These are phyloP conservation scores for Quillaja saponaria DNA, from an alignment of 306 rosid genomes.

Conservation along the genomic window DNA sequence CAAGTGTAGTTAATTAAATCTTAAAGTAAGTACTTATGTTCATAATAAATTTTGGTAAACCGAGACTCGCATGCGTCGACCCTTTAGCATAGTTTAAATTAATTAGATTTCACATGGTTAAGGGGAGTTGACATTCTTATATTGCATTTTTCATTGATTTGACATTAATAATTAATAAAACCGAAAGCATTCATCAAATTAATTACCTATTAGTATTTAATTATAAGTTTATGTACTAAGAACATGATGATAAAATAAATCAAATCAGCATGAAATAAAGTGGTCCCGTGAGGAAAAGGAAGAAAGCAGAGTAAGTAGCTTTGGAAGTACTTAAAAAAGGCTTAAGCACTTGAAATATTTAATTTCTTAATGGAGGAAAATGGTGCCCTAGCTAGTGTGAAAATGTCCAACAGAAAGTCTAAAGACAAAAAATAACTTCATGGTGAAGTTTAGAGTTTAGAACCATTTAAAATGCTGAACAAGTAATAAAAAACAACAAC, in stretches of 20 bases:
- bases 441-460: constrained; percentile 41
- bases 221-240: constrained; percentile 23
- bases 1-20: constrained; percentile 25
- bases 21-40: constrained; percentile 33
- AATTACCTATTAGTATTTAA: constrained; percentile 39
- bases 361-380: constrained; percentile 24
- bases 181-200: constrained; percentile 42
- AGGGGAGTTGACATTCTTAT: constrained; percentile 52
- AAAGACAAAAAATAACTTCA: constrained; percentile 36
- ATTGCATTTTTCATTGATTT: constrained; percentile 40
- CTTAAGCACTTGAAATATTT: constrained; percentile 39
- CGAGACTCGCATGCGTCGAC: constrained; percentile 55
- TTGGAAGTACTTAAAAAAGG: constrained; percentile 43
- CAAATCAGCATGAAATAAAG: constrained; percentile 57
- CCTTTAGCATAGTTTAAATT: constrained; percentile 24
- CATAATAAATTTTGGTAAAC: constrained; percentile 55
- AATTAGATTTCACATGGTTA: constrained; percentile 23
- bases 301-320: constrained; percentile 38
- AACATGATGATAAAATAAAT: constrained; percentile 34
- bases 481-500: too few species aligned
- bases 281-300: constrained; percentile 41
- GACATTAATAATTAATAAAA: too few species aligned
- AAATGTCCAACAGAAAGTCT: constrained; percentile 25
- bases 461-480: too few species aligned
- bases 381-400: constrained; percentile 28